A percentile compares a stretch with the other conserved stretches of the same genome.
Evolutionary conservation across 495 filamentous ascomycete genomes (phyloP).

Genomic region (Xylaria palmicola): DNA sequence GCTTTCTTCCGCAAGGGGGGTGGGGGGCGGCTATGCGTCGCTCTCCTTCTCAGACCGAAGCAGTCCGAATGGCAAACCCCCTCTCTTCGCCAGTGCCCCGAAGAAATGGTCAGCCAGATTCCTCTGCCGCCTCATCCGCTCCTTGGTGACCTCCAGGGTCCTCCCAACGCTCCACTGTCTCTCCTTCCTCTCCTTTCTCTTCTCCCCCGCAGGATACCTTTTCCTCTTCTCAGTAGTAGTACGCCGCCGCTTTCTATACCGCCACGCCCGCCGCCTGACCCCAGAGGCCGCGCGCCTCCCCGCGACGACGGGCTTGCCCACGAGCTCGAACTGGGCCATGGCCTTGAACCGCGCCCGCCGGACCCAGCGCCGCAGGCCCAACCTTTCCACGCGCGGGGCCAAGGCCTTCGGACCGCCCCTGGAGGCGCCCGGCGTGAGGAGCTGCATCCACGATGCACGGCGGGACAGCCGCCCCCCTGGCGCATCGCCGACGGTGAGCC

Average conservation of each 20-base stretch:
- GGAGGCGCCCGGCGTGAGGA: constrained; percentile 1
- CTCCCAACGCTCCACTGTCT: not conserved
- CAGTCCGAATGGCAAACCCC: not conserved
- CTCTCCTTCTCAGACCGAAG: not conserved
- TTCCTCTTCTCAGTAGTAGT: not conserved
- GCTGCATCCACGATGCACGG: constrained; percentile 1
- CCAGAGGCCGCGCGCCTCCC: not conserved
- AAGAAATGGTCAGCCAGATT: not conserved
- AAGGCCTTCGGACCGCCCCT: constrained; percentile 19
- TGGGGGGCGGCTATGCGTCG: too few relatives aligned
- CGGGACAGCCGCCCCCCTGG: not conserved
- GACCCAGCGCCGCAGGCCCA: constrained; percentile 26
- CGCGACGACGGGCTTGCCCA: not conserved
- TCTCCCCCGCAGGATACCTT: too few relatives aligned
- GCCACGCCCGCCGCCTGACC: not conserved
- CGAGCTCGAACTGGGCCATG: constrained; percentile 24
- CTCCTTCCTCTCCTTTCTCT: not conserved
- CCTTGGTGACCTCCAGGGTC: not conserved
- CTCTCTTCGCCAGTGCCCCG: not conserved
- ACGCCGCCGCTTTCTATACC: not conserved
- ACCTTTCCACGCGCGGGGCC: constrained; percentile 21
- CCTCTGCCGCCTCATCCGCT: not conserved
- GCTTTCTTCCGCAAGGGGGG: too few relatives aligned
- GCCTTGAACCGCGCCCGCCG: constrained; percentile 24
- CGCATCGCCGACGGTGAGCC: not conserved